Base-by-base conservation (phyloP, 805 yeast genomes). In the Deakozyma indianensis region DNA sequence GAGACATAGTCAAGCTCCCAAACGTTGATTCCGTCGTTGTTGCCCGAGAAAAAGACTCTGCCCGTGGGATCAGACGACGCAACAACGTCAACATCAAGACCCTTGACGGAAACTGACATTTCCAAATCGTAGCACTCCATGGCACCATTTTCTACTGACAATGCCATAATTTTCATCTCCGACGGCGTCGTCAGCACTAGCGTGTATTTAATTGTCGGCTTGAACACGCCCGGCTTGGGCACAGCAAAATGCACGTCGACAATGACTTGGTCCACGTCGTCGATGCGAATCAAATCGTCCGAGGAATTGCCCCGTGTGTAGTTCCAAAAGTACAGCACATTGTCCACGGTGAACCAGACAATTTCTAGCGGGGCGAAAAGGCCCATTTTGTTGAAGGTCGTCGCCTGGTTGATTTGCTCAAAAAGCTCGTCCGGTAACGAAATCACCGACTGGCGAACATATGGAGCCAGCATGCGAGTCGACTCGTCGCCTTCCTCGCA, bases 1-100 rank as follows among this genome's bases (percentile, higher is more conserved):
- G 80, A 82, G 3, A 88, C 74, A 59, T 92, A 92, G 48, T 77
- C 79, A 45, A 92, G 67, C 57, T 85, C 90, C 95, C 96, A 92
- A 40, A 92, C 70, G 53, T 88, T 78, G 18, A 57, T 43, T 1
- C 87, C 90, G 52, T 83, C 86, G 20, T 80, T 77, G 35, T 72
- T 73, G n/a, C 95, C 94, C 5, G 83, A 71, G 60, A 94, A 85
- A 58, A 84, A 85, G 3, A 92, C 75, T 47, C 90, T 87, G 42
- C 85, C 82, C 0, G 92, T 78, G 41, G 66, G 63, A 20, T 76
- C 75, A 54, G 75, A 74, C 2, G 74, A 67, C 0, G 72, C 67
- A 45, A 90, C 74, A 40, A 75, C 71, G 55, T 75, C 75, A 15
- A 81, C 85, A 41, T 78, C 75, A 25, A 87, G 63, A 0, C 96